Conservation (phyloP, 164 flowering plant genomes). For the Vitis cinerea region DNA sequence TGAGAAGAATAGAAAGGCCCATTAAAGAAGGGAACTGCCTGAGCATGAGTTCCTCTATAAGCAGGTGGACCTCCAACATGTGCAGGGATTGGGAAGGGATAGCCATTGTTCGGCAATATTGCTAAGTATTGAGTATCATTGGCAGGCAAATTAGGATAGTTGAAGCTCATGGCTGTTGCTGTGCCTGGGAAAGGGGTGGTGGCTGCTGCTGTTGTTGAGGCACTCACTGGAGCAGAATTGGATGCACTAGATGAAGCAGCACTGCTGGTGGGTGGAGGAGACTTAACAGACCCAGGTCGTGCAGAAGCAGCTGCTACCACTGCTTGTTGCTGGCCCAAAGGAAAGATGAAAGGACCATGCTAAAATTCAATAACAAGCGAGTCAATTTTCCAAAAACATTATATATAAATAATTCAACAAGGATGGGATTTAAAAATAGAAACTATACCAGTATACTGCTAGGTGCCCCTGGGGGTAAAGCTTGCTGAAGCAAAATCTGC, state of each 20-base stretch:
- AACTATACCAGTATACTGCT: conserved; percentile 61
- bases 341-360: conserved; percentile 84
- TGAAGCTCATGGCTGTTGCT: conserved; percentile 68
- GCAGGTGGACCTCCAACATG: conserved; percentile 74
- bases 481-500: conserved; percentile 70
- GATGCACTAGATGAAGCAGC: conserved; percentile 34
- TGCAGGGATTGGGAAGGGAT: conserved; percentile 76
- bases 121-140: conserved; percentile 89
- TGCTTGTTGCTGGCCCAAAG: conserved; percentile 84
- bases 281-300: conserved; percentile 46
- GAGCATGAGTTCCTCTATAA: conserved; percentile 69
- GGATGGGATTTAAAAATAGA: conserved; percentile 2
- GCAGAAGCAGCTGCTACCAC: conserved; percentile 49
- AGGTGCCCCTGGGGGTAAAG: conserved; percentile 63
- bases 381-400: background rate
- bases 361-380: conserved; percentile 26
- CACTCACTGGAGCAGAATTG: conserved; percentile 37
- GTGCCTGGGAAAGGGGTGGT: conserved; percentile 15
- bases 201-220: conserved; percentile 33
- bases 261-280: conserved; percentile 29
- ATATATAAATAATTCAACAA: background rate
- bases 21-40: conserved; percentile 72
- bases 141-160: conserved; percentile 61
- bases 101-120: conserved; percentile 69
- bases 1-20: conserved; percentile 87